Evolutionary conservation across 768 basidiomycete genomes (phyloP), one percentile per base, ranked within the genome.

Genomic region (Hygrophorus pudorinus): DNA sequence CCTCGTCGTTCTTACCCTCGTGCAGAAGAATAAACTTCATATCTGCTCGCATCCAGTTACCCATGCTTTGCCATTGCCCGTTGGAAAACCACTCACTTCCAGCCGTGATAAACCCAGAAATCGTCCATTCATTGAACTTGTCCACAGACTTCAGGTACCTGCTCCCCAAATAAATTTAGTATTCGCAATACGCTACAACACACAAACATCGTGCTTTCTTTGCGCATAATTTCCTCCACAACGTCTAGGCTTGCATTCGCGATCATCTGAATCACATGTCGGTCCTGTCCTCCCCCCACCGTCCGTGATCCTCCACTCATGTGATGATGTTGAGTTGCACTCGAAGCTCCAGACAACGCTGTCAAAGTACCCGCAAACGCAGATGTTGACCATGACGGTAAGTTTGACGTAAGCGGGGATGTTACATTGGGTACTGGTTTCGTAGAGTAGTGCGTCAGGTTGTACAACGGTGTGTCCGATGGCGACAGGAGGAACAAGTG

Each of bases 211-310:
- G 73, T 65, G 51, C 72, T 78, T 58, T 89, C 87, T 54, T 79
- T 81, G 51, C 82, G 73, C 78, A 88, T 88, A 37, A 85, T 76
- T 56, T 99, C 96, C 56, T 99, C 96, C 47, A 99, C 78, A 55
- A 82, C 80, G 65, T 99, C 96, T 61, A 99, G 66, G 55, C 88
- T 91, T 41, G 90, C 91, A 62, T 98, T 94, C 16, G 93, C 94
- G 57, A 98, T 91, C 88, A 99, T 96, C 70, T 98, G 94, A 55
- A 93, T 87, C 47, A 99, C 89, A 74, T 96, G 91, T 42, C 87
- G 72, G 57, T 89, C 85, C 63, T 84, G 84, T 11, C 84, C 88
- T 4, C 85, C 83, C 9, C 84, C 87, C 62, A 85, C 78, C 52
- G 76, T 70, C 28, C 75, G 75, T 9, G 68, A 70, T 13, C 78